Percentiles rank a stretch among this genome's conserved stretches.
Conservation (phyloP, 2,329 filamentous ascomycete genomes). For the Cordyceps javanica region DNA sequence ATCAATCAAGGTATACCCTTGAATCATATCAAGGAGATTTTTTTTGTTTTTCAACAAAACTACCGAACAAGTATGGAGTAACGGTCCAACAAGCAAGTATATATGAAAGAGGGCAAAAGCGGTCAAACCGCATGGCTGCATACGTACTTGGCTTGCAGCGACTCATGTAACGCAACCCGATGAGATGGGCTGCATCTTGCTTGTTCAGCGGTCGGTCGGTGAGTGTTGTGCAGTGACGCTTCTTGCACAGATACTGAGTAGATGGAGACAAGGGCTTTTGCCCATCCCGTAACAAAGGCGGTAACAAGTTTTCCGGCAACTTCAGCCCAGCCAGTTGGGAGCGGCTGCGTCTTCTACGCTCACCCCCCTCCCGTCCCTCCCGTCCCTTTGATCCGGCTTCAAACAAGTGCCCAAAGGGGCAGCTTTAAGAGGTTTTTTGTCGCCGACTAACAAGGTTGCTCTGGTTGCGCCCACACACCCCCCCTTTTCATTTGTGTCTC, state of each 20-base stretch:
- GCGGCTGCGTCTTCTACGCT: neutral
- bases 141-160: neutral
- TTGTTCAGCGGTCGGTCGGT: neutral
- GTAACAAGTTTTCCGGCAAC: conserved; percentile 1
- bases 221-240: neutral
- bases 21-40: too few species aligned
- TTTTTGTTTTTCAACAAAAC: too few species aligned
- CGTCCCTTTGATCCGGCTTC: too few species aligned
- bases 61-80: too few species aligned
- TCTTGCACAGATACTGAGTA: neutral
- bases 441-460: neutral
- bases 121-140: conserved; percentile 3
- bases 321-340: neutral
- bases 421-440: neutral
- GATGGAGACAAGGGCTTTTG: too few species aligned
- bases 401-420: neutral
- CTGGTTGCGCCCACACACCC: neutral
- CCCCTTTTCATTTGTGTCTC: neutral
- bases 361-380: neutral
- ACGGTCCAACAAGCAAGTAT: neutral
- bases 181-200: neutral
- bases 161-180: conserved; percentile 1
- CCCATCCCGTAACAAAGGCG: neutral
- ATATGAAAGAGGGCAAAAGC: neutral
- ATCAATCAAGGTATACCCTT: neutral